Percentiles rank a stretch among this genome's conserved stretches.
These are phyloP conservation scores for Athelia psychrophila DNA, from an alignment of 1,284 basidiomycete genomes.

Conservation along the genomic window DNA sequence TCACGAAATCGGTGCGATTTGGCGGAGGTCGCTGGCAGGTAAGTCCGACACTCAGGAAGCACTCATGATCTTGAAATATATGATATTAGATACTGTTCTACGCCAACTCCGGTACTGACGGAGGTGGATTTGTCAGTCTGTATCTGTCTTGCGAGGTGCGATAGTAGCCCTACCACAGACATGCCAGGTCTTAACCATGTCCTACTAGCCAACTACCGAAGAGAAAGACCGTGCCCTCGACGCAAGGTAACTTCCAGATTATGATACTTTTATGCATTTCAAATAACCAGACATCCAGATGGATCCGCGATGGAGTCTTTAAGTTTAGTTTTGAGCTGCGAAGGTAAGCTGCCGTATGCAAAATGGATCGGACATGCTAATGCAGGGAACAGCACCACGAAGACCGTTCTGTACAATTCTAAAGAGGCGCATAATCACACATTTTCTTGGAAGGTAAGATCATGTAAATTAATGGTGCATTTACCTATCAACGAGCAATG, in stretches of 20 bases:
- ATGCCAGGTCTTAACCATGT: slow-evolving; percentile 4
- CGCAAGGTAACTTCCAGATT: slow-evolving; percentile 42
- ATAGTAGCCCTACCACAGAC: slow-evolving; percentile 18
- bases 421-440: slow-evolving; percentile 86
- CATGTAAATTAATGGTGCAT: slow-evolving; percentile 2
- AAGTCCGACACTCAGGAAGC: slow-evolving; percentile 1
- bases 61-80: neutral
- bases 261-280: neutral
- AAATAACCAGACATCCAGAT: slow-evolving; percentile 38
- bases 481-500: slow-evolving; percentile 1
- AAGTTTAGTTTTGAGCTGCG: slow-evolving; percentile 84
- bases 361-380: neutral
- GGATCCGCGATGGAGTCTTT: slow-evolving; percentile 81
- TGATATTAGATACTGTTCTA: slow-evolving; percentile 69
- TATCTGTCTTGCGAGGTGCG: slow-evolving; percentile 78
- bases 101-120: slow-evolving; percentile 67
- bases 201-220: slow-evolving; percentile 65
- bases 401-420: slow-evolving; percentile 49
- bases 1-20: slow-evolving; percentile 63
- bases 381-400: slow-evolving; percentile 38
- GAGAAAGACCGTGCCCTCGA: slow-evolving; percentile 69
- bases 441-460: slow-evolving; percentile 70
- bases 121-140: slow-evolving; percentile 59
- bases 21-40: slow-evolving; percentile 75
- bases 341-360: slow-evolving; percentile 39